Evolutionary conservation across 2,329 filamentous ascomycete genomes (phyloP), one percentile per base, ranked within the genome.

Genomic region (Paracorniculantispora psalliotae): DNA sequence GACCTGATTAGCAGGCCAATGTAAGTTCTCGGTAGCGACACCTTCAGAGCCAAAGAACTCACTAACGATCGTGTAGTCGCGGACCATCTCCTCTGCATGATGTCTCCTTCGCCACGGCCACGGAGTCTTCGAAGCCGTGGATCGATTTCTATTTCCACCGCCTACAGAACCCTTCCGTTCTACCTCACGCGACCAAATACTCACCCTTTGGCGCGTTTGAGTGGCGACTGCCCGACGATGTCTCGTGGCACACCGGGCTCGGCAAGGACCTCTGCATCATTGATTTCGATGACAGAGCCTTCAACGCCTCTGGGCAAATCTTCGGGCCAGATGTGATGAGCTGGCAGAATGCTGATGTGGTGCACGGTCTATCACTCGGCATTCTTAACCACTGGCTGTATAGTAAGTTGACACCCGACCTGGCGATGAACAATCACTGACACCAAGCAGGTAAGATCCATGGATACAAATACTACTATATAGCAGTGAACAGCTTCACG

Each of bases 381-480:
- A 67, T 78, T 26, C 64, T 78, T 21, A 77, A 76, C 64, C 76
- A 78, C 67, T 78, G 74, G 68, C 66, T 78, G 6, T 79, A 77
- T 62, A 69, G 73, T 76, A 63, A 44, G 68, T 61, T 10, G 30
- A 33, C 7, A 19, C 26, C 7, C 19, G n/a, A 13, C 13, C 12
- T 3, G 13, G 17, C 7, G 6, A 2, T n/a, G 13, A 15, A 23
- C 30, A 23, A 2, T 17, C 7, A 30, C 43, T 46, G 12, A 43
- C 53, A 15, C 17, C 19, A 23, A 8, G 25, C 12, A 76, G 75
- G 75, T 65, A 73, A 72, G 62, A 75, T 78, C 57, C 76, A 79
- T 63, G 75, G 75, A 52, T 79, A 79, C 71, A 75, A 75, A 64
- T 78, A 79, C 70, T 77, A 77, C 67, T 78, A 75, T 59, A 62